Percentiles rank a stretch among this genome's conserved stretches.
Evolutionary conservation across 345 rosid genomes (phyloP).

Genomic region (Geranium brycei): DNA sequence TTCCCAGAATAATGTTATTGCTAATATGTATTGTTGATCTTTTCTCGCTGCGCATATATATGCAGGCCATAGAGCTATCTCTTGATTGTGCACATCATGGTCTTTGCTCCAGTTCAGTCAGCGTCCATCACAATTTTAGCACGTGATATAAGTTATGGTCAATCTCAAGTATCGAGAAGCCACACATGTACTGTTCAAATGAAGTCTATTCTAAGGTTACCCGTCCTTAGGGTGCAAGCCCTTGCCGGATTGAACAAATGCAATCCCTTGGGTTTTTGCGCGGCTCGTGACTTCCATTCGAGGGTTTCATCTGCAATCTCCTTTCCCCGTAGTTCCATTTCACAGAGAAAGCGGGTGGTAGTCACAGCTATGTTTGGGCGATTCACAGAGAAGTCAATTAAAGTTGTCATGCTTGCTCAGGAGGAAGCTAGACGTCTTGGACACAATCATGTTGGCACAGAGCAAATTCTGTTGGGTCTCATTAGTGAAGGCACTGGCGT

Average conservation of each 20-base stretch:
- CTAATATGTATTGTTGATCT: not conserved
- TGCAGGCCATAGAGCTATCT: not conserved
- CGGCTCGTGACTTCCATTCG: constrained; percentile 30
- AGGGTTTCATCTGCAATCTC: constrained; percentile 29
- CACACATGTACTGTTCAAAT: constrained; percentile 33
- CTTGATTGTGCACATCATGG: constrained; percentile 27
- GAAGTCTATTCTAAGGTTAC: constrained; percentile 28
- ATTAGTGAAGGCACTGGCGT: constrained; percentile 98
- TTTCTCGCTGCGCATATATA: not conserved
- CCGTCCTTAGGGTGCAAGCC: constrained; percentile 33
- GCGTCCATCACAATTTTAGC: constrained; percentile 30
- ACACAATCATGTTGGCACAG: constrained; percentile 97
- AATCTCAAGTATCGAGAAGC: constrained; percentile 30
- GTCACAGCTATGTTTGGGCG: constrained; percentile 90
- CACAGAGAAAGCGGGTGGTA: constrained; percentile 35
- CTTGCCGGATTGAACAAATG: constrained; percentile 48
- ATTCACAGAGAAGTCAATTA: constrained; percentile 89
- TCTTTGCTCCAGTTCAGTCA: constrained; percentile 43
- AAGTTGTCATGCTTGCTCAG: constrained; percentile 95
- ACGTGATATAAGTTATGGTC: constrained; percentile 26
- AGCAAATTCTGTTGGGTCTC: constrained; percentile 83
- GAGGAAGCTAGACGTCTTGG: constrained; percentile 98
- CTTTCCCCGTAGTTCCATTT: constrained; percentile 17
- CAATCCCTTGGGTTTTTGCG: constrained; percentile 34
- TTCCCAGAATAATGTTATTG: not conserved